Evolutionary conservation across 2,329 filamentous ascomycete species (phyloP).

Genomic region (Aspergillus latus): DNA sequence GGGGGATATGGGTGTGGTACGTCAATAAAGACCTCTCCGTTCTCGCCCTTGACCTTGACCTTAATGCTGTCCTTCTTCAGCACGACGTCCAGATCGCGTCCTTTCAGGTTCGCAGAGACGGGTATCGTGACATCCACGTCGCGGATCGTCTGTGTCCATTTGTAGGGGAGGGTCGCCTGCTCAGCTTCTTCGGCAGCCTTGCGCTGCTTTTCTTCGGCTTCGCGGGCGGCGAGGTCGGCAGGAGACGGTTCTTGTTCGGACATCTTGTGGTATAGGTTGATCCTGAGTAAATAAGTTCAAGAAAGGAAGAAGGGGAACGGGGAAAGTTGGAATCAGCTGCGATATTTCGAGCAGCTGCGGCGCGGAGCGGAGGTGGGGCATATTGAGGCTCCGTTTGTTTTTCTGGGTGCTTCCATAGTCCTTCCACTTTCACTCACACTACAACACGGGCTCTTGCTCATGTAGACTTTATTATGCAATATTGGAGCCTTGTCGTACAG

Average conservation of each 20-base stretch:
- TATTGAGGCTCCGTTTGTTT: not conserved
- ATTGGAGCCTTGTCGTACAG: too few relatives aligned
- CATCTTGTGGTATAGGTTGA: conserved; percentile 20
- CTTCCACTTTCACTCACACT: too few relatives aligned
- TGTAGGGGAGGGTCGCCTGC: conserved; percentile 90
- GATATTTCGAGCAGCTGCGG: not conserved
- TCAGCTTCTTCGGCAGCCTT: conserved; percentile 77
- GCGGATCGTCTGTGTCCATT: conserved; percentile 90
- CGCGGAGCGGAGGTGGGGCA: conserved; percentile 1
- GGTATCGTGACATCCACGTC: conserved; percentile 79
- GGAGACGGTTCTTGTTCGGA: conserved; percentile 34
- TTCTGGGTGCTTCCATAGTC: conserved; percentile 3
- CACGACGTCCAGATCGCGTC: conserved; percentile 76
- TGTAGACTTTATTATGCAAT: too few relatives aligned
- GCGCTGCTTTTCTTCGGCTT: conserved; percentile 57
- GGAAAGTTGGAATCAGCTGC: not conserved
- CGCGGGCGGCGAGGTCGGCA: conserved; percentile 48
- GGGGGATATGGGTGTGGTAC: conserved; percentile 45
- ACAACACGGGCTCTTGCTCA: too few relatives aligned
- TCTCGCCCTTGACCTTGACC: conserved; percentile 84
- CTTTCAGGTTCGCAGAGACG: conserved; percentile 81
- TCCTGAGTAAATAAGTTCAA: not conserved
- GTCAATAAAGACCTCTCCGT: conserved; percentile 77
- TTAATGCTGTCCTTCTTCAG: conserved; percentile 76
- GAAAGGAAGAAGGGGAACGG: not conserved